Conservation (phyloP, 257 asterid genomes). For the Solanum virginianum region DNA sequence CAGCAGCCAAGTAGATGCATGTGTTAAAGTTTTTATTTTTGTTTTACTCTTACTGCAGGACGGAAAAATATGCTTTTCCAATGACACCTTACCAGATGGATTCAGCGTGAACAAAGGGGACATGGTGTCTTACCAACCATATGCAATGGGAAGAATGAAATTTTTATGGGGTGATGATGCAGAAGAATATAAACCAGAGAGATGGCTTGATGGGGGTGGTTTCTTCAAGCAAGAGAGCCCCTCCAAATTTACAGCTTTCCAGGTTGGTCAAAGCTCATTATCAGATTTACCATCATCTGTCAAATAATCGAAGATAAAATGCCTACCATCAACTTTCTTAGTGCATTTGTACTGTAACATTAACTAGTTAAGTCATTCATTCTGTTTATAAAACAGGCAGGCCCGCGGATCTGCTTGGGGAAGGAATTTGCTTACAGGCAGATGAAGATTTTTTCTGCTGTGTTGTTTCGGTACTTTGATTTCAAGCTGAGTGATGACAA, state of each 20-base stretch:
- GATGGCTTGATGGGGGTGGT: constrained; percentile 49
- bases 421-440: constrained; percentile 58
- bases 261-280: constrained; percentile 16
- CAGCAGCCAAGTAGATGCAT: not conserved
- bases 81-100: constrained; percentile 42
- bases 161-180: constrained; percentile 52
- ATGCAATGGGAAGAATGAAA: constrained; percentile 58
- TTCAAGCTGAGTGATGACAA: constrained; percentile 31
- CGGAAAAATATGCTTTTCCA: constrained; percentile 28
- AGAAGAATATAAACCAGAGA: constrained; percentile 36
- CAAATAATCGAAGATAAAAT: not conserved
- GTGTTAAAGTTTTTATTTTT: not conserved
- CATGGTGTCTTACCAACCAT: constrained; percentile 34
- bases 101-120: constrained; percentile 33
- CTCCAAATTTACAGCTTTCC: constrained; percentile 50
- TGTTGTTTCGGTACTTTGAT: constrained; percentile 25
- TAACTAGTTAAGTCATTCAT: not conserved
- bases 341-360: not conserved
- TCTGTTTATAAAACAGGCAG: constrained; percentile 26
- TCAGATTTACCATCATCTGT: not conserved
- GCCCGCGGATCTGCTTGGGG: constrained; percentile 45
- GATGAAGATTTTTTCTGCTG: constrained; percentile 48
- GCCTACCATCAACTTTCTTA: not conserved
- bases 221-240: constrained; percentile 30
- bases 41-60: constrained; percentile 9